Evolutionary conservation across 23 red algal genomes (phyloP).

Genomic region (Gracilariopsis chorda): DNA sequence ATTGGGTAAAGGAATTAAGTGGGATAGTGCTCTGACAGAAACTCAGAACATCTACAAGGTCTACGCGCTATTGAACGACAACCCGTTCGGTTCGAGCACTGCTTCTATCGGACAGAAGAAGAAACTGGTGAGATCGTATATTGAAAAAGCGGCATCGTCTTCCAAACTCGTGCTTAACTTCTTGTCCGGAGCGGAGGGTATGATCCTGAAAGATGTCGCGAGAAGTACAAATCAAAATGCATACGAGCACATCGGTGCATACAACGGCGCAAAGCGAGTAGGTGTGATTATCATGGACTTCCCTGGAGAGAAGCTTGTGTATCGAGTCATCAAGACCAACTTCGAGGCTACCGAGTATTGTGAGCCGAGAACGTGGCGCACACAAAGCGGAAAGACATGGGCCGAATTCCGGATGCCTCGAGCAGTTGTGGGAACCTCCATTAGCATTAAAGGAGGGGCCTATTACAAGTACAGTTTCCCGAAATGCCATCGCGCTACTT

Average conservation of each 20-base stretch:
- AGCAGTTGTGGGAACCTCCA: conserved; percentile 14
- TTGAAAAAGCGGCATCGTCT: conserved; percentile 13
- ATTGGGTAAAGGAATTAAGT: conserved; percentile 29
- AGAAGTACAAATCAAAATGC: conserved; percentile 16
- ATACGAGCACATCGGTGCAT: conserved; percentile 3
- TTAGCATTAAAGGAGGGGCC: conserved; percentile 18
- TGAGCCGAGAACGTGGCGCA: background rate
- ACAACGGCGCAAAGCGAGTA: background rate
- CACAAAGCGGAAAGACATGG: conserved; percentile 7
- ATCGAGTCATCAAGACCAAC: conserved; percentile 40
- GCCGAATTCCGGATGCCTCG: conserved; percentile 31
- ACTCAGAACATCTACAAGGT: conserved; percentile 38
- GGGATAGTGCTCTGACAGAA: background rate
- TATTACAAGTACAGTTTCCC: conserved; percentile 34
- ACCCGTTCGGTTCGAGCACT: conserved; percentile 25
- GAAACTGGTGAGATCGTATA: background rate
- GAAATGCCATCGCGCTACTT: conserved; percentile 31
- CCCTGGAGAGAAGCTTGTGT: conserved; percentile 32
- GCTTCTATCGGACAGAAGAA: conserved; percentile 34
- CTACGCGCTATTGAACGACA: background rate
- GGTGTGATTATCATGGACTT: conserved; percentile 50
- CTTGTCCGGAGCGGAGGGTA: conserved; percentile 29
- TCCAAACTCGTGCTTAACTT: conserved; percentile 27
- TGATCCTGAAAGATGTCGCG: conserved; percentile 27
- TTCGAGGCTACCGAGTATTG: background rate